Base-by-base conservation (phyloP, 768 basidiomycete genomes). In the Phlebiopsis flavidoalba region DNA sequence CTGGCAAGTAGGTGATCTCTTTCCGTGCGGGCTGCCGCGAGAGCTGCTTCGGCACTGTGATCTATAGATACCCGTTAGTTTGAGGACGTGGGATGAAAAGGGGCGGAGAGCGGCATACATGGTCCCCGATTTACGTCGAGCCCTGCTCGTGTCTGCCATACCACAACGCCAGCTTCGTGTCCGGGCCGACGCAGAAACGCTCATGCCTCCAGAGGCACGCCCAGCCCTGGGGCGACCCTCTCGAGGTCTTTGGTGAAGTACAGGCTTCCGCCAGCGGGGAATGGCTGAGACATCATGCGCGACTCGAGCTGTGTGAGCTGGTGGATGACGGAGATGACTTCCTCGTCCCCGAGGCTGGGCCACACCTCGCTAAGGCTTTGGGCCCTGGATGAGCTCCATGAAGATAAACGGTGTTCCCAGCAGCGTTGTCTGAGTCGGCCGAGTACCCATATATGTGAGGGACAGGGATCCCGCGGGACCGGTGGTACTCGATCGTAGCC, bases 181-280 rank as follows among this genome's bases (percentile, higher is more conserved):
- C 81, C 67, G 72, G 70, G 62, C 72, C 70, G 49, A 68, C 33
- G 62, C 67, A 66, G 60, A 66, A 66, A 33, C 53, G 48, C 43
- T 52, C 43, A 26, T 68, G n/a, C 65, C 14, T 64, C 19, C 0
- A 68, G 61, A n/a, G 74, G 64, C 57, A 81, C 71, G 66, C 70
- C 76, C 63, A 58, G 12, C 63, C 43, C 68, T 69, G 67, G 67
- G 8, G 73, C 65, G 22, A 74, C 65, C 60, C 75, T 77, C 69
- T 77, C 70, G 70, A 82, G 58, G 72, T 83, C 81, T n/a, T 76
- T 6, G 2, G 74, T 43, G 59, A 73, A 82, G 71, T 81, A 82
- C 0, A 82, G 72, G 72, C 79, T 80, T 72, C 80, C 79, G 53
- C 79, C 77, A 72, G 78, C 80, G 24, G 79, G 81, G 33, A 81